Base-by-base conservation (phyloP, 169 alveolate genomes). In the Plasmodium ovale region DNA sequence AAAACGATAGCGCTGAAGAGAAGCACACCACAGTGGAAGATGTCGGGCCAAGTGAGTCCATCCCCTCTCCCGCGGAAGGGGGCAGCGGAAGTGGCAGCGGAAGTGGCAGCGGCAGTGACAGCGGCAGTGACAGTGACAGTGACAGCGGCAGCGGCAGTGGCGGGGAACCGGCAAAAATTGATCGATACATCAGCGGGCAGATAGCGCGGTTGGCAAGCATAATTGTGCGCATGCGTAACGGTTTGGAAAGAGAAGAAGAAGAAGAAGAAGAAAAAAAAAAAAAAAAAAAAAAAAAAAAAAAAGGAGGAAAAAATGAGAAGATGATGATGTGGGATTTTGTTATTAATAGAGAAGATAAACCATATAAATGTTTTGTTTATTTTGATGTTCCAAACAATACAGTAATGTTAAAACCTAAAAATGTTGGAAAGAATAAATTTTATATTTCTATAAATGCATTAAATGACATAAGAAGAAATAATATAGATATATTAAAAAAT, bases 391-490 rank as follows among this genome's bases (percentile, higher is more conserved):
- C 88, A 5, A 64, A 59, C 5, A 74, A 74, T 25, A 74, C 88
- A 23, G 73, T 74, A 9, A 74, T 74, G 88, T 39, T 74, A 23
- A 74, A 74, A 33, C 88, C 88, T 9, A 49, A 42, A 39, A 44
- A 74, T 49, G 29, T 74, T 1, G 42, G 60, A 2, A 74, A 74
- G 31, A 74, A 74, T n/a, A 58, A 74, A 23, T 74, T 74, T 14
- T 58, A 59, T 59, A 74, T 74, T 59, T 74, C 88, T 39, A 74
- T 74, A 21, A 60, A 21, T 58, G 88, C 88, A 42, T 74, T 74
- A 44, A 74, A 74, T 74, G 67, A 74, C 39, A 74, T 74, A 21
- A 74, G 62, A 74, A 74, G 88, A 64, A 74, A 74, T 53, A 74
- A 74, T 53, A 39, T 59, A 42, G 88, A 74, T 14, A 74, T 74